Evolutionary conservation across 1,284 basidiomycete genomes (phyloP).

Genomic region (Tetrapyrgos nigripes): DNA sequence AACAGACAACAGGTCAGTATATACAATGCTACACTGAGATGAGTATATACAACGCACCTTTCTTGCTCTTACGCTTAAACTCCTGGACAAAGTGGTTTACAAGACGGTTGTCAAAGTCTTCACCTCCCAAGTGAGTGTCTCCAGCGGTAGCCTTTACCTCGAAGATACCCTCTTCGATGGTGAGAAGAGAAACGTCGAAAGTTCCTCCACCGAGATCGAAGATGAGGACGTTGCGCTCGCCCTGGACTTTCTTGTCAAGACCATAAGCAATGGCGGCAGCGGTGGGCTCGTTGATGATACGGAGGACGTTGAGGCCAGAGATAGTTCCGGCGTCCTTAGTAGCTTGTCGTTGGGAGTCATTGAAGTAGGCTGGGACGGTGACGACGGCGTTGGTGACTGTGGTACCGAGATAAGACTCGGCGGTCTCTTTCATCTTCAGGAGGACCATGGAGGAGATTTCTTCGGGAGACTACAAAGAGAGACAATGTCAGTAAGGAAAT

Average conservation of each 20-base stretch:
- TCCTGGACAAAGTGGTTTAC: slow-evolving; percentile 64
- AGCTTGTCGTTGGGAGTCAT: slow-evolving; percentile 77
- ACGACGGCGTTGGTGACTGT: slow-evolving; percentile 55
- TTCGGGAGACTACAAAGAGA: slow-evolving; percentile 31
- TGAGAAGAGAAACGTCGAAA: slow-evolving; percentile 74
- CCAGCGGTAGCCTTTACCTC: slow-evolving; percentile 75
- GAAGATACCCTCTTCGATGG: slow-evolving; percentile 73
- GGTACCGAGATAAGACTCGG: slow-evolving; percentile 11
- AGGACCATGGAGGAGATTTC: slow-evolving; percentile 79
- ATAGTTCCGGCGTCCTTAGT: slow-evolving; percentile 80
- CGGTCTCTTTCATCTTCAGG: slow-evolving; percentile 87
- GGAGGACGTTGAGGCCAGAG: slow-evolving; percentile 69
- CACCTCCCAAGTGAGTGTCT: slow-evolving; percentile 64
- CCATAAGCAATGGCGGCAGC: slow-evolving; percentile 64
- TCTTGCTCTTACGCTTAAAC: slow-evolving; percentile 26
- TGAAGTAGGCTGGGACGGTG: slow-evolving; percentile 58
- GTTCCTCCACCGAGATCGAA: slow-evolving; percentile 90
- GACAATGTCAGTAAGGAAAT: background rate
- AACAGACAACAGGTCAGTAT: background rate
- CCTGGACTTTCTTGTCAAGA: slow-evolving; percentile 68
- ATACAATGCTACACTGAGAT: background rate
- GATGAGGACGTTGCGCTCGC: slow-evolving; percentile 71
- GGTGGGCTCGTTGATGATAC: slow-evolving; percentile 67
- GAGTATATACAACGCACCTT: slow-evolving; percentile 13
- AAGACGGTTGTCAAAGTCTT: slow-evolving; percentile 88